These are phyloP conservation scores for Trametes polyzona DNA, from an alignment of 1,284 basidiomycete species.

Conservation along the genomic window DNA sequence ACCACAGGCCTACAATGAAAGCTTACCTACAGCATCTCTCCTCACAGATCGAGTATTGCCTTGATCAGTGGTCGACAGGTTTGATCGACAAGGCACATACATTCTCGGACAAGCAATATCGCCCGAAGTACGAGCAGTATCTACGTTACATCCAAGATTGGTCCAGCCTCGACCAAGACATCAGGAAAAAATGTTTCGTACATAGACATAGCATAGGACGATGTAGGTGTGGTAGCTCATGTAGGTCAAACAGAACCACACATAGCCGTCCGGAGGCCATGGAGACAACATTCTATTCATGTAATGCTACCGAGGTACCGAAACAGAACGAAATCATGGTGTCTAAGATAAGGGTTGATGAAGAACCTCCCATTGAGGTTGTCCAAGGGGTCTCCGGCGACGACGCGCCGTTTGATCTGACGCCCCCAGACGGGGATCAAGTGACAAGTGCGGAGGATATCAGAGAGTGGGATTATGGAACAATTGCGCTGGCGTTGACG, in stretches of 20 bases:
- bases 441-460: constrained; percentile 6
- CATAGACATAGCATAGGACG: no score
- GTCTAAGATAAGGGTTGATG: constrained; percentile 5
- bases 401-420: background rate
- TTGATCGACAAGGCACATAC: background rate
- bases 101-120: background rate
- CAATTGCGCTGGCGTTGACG: background rate
- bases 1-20: no score
- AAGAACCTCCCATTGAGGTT: background rate
- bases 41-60: background rate
- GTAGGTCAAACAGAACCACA: no score
- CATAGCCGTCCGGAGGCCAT: no score
- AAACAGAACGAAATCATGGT: constrained; percentile 7
- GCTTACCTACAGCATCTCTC: background rate
- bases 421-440: constrained; percentile 4
- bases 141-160: background rate
- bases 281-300: no score
- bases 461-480: background rate
- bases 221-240: no score
- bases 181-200: no score
- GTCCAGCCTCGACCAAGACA: background rate
- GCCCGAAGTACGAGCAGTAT: background rate
- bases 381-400: background rate
- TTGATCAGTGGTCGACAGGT: background rate
- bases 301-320: background rate